Conservation (phyloP, 495 filamentous ascomycete species). For the Neurospora terricola region DNA sequence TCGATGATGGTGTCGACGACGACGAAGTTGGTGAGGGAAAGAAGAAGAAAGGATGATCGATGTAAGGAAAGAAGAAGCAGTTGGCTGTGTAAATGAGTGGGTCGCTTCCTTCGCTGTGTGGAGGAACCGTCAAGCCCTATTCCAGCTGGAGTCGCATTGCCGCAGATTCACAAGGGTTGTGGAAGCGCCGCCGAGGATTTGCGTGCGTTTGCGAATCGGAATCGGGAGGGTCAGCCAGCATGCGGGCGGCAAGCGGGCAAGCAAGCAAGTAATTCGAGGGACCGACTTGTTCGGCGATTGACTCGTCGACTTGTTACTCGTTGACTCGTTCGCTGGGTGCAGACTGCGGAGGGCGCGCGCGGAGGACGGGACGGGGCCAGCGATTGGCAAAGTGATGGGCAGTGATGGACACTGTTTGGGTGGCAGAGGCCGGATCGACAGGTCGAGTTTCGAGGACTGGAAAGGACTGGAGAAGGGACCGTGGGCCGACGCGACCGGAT, state of each 20-base stretch:
- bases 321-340: background rate
- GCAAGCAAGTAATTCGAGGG: background rate
- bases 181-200: background rate
- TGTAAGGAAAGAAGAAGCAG: slow-evolving; percentile 5
- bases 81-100: background rate
- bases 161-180: background rate
- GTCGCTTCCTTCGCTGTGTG: background rate
- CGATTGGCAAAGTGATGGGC: background rate
- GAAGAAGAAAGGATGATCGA: slow-evolving; percentile 1
- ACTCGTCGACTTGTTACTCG: background rate
- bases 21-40: slow-evolving; percentile 2
- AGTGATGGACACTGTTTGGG: background rate
- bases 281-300: background rate
- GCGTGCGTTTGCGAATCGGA: background rate
- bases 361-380: background rate
- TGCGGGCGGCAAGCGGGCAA: background rate
- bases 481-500: background rate
- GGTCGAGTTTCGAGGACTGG: background rate
- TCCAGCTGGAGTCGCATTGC: background rate
- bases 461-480: background rate
- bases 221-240: background rate
- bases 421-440: background rate
- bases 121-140: background rate
- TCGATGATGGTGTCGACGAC: slow-evolving; percentile 3
- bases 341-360: background rate